Evolutionary conservation across 192 early-diverging fungal species (phyloP), one percentile per base, ranked within the genome.

Genomic region (Coemansia pectinata): DNA sequence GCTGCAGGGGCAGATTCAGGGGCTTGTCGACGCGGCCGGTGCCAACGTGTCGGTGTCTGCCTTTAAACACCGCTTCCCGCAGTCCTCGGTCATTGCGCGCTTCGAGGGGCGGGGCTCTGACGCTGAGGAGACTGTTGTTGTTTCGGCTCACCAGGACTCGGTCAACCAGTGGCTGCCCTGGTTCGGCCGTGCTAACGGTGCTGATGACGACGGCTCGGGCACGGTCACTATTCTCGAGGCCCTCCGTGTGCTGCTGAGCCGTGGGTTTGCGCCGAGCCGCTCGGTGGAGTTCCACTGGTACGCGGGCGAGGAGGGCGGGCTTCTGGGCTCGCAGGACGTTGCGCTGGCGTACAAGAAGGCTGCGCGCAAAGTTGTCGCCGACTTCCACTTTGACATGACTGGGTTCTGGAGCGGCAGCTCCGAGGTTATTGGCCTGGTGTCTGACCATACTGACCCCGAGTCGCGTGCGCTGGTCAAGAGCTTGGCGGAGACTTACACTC

Each of bases 271-370:
- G 23, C 95, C 94, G 17, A 58, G 81, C 8, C 74, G 88, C 63
- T 87, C 94, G n/a, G 92, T 99, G 39, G 95, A 97, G 73, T 97
- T 97, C 86, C 95, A 97, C 85, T 98, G 93, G 92, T 95, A 96
- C 74, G 88, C 92, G 57, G 95, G 86, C 62, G 93, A 97, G 84
- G 94, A 96, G 80, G 93, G 85, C 66, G 95, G 94, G 38, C 84
- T 99, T 15, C 85, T 96, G 63, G 95, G 97, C 15, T 92, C 91
- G 31, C 94, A 95, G 85, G 92, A 86, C 62, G 87, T 97, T 62
- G 91, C 92, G 14, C 59, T 81, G 38, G 72, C 87, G 33, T 97
- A 96, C 80, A 77, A 86, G 64, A 63, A 81, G 15, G 73, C 79
- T n/a, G 74, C 69, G 2, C 84, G 85, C 45, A 69, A 82, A 25